Evolutionary conservation across 2,329 filamentous ascomycete genomes (phyloP).

Genomic region (Berkeleyomyces basicola): DNA sequence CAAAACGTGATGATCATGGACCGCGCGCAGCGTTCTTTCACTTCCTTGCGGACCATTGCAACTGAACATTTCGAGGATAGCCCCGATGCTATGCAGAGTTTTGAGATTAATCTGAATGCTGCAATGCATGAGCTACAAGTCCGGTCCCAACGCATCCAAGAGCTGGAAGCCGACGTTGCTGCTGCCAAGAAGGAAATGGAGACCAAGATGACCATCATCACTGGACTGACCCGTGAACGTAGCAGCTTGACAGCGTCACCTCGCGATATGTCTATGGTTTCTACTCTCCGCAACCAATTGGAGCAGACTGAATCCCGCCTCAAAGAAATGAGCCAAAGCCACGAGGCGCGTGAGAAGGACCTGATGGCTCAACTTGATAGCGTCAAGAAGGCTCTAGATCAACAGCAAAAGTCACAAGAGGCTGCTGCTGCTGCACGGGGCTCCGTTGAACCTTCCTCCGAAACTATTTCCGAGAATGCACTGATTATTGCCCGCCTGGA

Average conservation of each 20-base stretch:
- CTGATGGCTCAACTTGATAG: conserved; percentile 53
- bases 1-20: conserved; percentile 78
- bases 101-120: conserved; percentile 78
- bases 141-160: conserved; percentile 76
- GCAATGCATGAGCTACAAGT: conserved; percentile 84
- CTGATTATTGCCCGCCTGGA: conserved; percentile 44
- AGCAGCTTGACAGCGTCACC: conserved; percentile 72
- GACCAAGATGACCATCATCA: conserved; percentile 87
- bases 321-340: conserved; percentile 51
- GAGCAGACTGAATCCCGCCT: conserved; percentile 74
- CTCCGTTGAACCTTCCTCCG: conserved; percentile 1
- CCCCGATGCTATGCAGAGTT: conserved; percentile 76
- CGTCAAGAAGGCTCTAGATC: conserved; percentile 11
- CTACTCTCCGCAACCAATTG: conserved; percentile 73
- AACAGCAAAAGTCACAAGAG: conserved; percentile 9
- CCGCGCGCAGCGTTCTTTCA: conserved; percentile 79
- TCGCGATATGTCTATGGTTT: conserved; percentile 82
- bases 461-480: conserved; percentile 9
- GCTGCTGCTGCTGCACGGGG: neutral
- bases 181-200: conserved; percentile 92
- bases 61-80: conserved; percentile 67
- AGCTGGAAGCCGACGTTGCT: conserved; percentile 70
- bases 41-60: conserved; percentile 75
- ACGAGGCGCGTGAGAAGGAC: conserved; percentile 59
- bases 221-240: conserved; percentile 79